Percentiles rank a stretch among this genome's conserved stretches.
phyloP scores from a whole-genome alignment of 441 rosid species.

The Omphalea diandra region DNA sequence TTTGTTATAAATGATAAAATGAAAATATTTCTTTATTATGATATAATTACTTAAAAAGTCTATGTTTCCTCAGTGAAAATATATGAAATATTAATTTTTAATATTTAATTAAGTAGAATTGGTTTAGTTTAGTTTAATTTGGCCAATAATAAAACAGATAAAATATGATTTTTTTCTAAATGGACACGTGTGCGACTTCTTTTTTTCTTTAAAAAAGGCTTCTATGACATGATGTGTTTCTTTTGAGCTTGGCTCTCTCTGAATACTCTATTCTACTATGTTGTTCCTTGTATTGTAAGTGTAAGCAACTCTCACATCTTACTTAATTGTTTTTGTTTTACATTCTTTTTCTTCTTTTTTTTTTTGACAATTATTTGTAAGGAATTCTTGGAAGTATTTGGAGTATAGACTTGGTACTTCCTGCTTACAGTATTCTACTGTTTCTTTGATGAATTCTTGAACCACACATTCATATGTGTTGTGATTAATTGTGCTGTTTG shows the following conservation, averaged over 20 bases:
- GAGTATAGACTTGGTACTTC: neutral
- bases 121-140: neutral
- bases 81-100: too few relatives aligned
- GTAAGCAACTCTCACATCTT: neutral
- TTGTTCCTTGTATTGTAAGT: neutral
- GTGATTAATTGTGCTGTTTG: neutral
- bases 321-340: neutral
- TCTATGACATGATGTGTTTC: neutral
- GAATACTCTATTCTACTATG: neutral
- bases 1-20: too few relatives aligned
- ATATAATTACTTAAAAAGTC: too few relatives aligned
- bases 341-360: neutral
- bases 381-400: neutral
- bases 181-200: conserved; percentile 12
- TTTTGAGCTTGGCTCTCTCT: neutral
- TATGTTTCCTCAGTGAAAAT: too few relatives aligned
- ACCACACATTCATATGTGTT: neutral
- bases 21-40: too few relatives aligned
- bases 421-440: neutral
- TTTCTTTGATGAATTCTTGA: neutral
- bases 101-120: too few relatives aligned
- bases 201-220: neutral
- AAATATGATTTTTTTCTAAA: neutral
- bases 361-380: neutral
- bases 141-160: neutral